These are phyloP conservation scores for Penicillium paneum DNA, from an alignment of 2,329 filamentous ascomycete genomes.

Conservation along the genomic window DNA sequence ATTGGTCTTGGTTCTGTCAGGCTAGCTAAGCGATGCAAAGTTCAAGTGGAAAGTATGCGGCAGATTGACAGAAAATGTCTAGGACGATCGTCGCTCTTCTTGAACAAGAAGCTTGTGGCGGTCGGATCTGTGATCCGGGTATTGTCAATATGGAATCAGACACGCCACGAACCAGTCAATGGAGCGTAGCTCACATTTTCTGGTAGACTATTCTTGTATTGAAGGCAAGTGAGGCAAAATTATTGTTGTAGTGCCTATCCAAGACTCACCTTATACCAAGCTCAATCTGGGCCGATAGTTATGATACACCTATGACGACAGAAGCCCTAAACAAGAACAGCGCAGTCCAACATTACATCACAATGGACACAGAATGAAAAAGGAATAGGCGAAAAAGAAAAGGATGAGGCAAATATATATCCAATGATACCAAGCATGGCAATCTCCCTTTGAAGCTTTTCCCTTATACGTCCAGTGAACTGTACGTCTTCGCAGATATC, in stretches of 20 bases:
- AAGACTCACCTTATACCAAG: neutral
- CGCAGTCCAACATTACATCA: constrained; percentile 18
- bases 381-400: neutral
- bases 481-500: neutral
- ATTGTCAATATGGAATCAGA: constrained; percentile 17
- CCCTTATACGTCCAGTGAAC: neutral
- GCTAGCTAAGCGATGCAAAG: neutral
- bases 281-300: neutral
- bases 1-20: neutral
- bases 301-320: constrained; percentile 15
- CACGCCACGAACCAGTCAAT: neutral
- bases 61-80: neutral
- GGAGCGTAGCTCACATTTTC: neutral
- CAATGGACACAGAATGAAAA: constrained; percentile 7
- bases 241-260: neutral
- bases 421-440: neutral
- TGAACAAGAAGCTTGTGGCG: constrained; percentile 18
- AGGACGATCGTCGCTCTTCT: constrained; percentile 7
- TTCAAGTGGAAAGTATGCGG: neutral
- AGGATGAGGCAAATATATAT: neutral
- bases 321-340: neutral
- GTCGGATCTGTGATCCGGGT: constrained; percentile 11
- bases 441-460: neutral
- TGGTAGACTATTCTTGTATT: neutral
- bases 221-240: neutral